A percentile compares a stretch with the other conserved stretches of the same genome.
Evolutionary conservation across 2,329 filamentous ascomycete genomes (phyloP).

Genomic region (Xylaria hypoxylon): DNA sequence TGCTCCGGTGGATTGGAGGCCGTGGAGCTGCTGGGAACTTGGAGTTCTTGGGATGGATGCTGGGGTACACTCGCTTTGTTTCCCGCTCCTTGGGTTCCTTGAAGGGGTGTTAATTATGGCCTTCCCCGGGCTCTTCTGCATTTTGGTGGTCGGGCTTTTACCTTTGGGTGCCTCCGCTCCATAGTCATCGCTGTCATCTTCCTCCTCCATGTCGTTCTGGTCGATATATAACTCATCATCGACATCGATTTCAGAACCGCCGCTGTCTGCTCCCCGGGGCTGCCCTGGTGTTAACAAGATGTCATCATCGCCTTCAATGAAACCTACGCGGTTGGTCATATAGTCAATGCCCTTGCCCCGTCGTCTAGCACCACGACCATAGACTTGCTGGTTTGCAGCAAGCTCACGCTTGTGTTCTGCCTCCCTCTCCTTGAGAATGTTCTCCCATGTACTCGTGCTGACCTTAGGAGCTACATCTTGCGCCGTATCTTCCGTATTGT

Average conservation of each 20-base stretch:
- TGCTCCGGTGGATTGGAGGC: constrained; percentile 5
- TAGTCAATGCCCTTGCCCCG: constrained; percentile 67
- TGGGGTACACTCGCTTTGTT: constrained; percentile 7
- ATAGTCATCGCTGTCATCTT: constrained; percentile 42
- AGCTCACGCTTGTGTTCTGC: constrained; percentile 79
- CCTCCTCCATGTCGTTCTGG: constrained; percentile 43
- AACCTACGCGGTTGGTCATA: constrained; percentile 52
- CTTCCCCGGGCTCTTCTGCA: constrained; percentile 34
- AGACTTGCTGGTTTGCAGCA: constrained; percentile 74
- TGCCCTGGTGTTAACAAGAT: constrained; percentile 41
- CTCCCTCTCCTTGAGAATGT: constrained; percentile 86
- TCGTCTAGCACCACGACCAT: constrained; percentile 86
- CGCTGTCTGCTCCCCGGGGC: constrained; percentile 42
- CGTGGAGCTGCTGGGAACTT: background rate
- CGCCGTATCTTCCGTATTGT: constrained; percentile 67
- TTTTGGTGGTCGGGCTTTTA: constrained; percentile 31
- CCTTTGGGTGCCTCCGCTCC: constrained; percentile 27
- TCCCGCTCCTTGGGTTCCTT: constrained; percentile 40
- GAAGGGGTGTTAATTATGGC: constrained; percentile 45
- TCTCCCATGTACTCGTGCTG: constrained; percentile 85
- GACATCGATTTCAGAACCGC: constrained; percentile 45
- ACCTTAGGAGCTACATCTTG: constrained; percentile 64
- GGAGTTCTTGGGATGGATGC: constrained; percentile 21
- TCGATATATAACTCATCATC: constrained; percentile 49
- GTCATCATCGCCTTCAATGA: constrained; percentile 46